A percentile compares a stretch with the other conserved stretches of the same genome.
These are phyloP conservation scores for Leccinum fibrillosum DNA, from an alignment of 768 basidiomycete genomes.

Conservation along the genomic window DNA sequence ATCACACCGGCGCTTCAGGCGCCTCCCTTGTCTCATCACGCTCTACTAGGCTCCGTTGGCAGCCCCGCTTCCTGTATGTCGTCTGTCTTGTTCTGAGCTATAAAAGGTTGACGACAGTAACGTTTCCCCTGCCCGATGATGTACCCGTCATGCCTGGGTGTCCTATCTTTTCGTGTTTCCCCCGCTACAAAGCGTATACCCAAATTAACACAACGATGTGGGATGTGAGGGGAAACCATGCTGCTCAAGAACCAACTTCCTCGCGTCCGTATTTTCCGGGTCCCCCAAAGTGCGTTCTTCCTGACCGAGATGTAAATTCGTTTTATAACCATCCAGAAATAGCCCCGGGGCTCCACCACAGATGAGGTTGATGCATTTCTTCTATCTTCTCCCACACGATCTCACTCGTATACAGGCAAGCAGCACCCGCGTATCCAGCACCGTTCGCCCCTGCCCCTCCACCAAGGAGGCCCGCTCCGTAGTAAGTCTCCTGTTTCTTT, in stretches of 20 bases:
- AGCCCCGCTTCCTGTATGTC: slow-evolving; percentile 19
- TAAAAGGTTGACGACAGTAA: slow-evolving; percentile 19
- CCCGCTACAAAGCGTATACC: slow-evolving; percentile 33
- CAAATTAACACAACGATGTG: slow-evolving; percentile 31
- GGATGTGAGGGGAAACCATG: slow-evolving; percentile 22
- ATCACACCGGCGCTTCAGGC: slow-evolving; percentile 15
- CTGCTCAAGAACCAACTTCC: slow-evolving; percentile 11
- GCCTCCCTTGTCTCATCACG: slow-evolving; percentile 13
- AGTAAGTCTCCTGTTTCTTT: slow-evolving; percentile 12
- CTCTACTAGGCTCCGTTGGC: slow-evolving; percentile 28
- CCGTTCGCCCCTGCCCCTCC: slow-evolving; percentile 20
- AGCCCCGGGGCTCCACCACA: slow-evolving; percentile 13
- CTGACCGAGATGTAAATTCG: background rate
- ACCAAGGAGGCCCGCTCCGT: slow-evolving; percentile 15
- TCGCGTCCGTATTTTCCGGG: slow-evolving; percentile 14
- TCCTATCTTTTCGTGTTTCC: slow-evolving; percentile 29
- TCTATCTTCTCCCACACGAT: background rate
- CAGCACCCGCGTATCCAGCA: slow-evolving; percentile 8
- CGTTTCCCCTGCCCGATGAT: slow-evolving; percentile 4
- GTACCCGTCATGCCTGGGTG: slow-evolving; percentile 29
- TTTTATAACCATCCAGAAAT: slow-evolving; percentile 1
- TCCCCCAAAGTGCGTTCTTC: slow-evolving; percentile 17
- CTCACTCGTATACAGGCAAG: slow-evolving; percentile 12
- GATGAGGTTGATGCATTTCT: slow-evolving; percentile 10
- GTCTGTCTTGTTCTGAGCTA: slow-evolving; percentile 13